These are phyloP conservation scores for Pseudomicrostroma phylloplanum DNA, from an alignment of 1,284 basidiomycete species.

Conservation along the genomic window DNA sequence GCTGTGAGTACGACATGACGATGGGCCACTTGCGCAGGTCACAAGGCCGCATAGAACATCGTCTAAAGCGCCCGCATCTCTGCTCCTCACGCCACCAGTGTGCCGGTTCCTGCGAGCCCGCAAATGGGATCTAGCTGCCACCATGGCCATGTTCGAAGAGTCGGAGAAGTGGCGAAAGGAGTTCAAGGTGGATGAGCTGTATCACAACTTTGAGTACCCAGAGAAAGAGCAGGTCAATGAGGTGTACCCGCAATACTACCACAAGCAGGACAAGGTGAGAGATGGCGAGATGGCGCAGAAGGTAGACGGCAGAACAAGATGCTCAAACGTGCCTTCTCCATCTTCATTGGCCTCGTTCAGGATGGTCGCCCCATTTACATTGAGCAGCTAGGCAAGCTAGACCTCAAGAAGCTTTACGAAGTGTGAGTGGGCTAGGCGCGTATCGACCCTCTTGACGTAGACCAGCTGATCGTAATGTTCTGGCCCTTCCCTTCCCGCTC, in stretches of 20 bases:
- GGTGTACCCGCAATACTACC: conserved; percentile 90
- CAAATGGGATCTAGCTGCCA: conserved; percentile 76
- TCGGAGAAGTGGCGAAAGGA: conserved; percentile 87
- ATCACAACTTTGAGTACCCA: conserved; percentile 76
- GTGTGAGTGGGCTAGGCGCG: conserved; percentile 19
- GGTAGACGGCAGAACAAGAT: background rate
- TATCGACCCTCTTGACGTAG: background rate
- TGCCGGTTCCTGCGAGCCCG: conserved; percentile 75
- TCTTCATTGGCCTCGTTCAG: conserved; percentile 52
- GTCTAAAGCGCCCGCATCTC: too few species aligned
- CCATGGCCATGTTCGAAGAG: conserved; percentile 76
- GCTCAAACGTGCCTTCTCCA: background rate
- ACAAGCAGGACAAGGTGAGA: conserved; percentile 82
- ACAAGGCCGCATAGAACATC: background rate
- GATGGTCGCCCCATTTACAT: conserved; percentile 94
- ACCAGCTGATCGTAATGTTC: background rate
- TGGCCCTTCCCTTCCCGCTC: background rate
- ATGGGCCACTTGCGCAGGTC: background rate
- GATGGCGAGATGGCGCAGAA: background rate
- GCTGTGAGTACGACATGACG: conserved; percentile 18
- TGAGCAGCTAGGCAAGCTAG: conserved; percentile 82
- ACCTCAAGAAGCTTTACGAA: conserved; percentile 63
- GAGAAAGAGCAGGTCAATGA: conserved; percentile 79
- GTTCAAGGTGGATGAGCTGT: conserved; percentile 79
- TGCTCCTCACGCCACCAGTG: conserved; percentile 14